Base-by-base conservation (phyloP, 1,139 yeast species). In the Yamadazyma sp. region DNA sequence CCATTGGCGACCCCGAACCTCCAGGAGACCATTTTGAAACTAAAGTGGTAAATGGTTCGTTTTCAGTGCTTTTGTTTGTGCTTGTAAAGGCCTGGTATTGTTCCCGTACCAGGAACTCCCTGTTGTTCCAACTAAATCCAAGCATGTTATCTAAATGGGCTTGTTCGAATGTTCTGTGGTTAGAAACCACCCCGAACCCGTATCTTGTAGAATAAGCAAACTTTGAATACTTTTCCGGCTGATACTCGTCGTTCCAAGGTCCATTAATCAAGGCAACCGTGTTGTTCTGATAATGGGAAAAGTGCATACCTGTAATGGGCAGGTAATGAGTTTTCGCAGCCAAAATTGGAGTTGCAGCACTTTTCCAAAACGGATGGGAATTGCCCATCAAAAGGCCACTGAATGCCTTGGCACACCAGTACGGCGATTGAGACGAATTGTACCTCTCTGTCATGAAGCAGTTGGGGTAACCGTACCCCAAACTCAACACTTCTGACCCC, bases 371-470 rank as follows among this genome's bases (percentile, higher is more conserved):
- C 4, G 51, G 48, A 34, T 56, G 62, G 24, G 27, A 12, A 33
- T 37, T 45, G 4, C 39, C 27, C 28, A 46, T 24, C 16, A 42
- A 28, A 29, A 45, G 36, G 23, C 56, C 54, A 34, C 54, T 42
- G 36, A 56, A 55, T 15, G 49, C 51, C 43, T 58, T 58, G 21
- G 56, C 43, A 2, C 57, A 52, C 62, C 63, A 58, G 35, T 58
- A 58, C 6, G 63, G 63, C 3, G 63, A 58, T 32, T 55, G 56
- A 1, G 61, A 49, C 0, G 62, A 57, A 37, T 57, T 58, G 40
- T 59, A 59, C 6, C 44, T 39, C 36, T 59, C 64, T 11, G 56
- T 46, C 53, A 59, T 51, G 34, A 53, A 47, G 11, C 38, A 42
- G 38, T 59, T 56, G 6, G 64, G 64, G 35, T 59, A 59, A 10